phyloP scores from a whole-genome alignment of 2,329 filamentous ascomycete species.

The Nothophoma quercina region DNA sequence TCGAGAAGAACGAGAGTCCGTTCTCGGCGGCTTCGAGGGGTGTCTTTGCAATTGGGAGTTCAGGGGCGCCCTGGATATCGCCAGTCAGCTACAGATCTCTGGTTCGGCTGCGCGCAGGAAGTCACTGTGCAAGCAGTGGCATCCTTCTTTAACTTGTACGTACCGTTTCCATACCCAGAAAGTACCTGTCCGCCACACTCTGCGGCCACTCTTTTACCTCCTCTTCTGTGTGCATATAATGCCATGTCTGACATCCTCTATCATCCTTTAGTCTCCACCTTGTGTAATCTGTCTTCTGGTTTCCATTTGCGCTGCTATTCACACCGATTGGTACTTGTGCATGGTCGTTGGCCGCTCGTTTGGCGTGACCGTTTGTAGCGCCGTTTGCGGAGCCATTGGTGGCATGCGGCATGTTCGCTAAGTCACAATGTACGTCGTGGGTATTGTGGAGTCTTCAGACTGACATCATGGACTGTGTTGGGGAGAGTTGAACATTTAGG shows the following conservation, averaged over 20 bases:
- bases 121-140: not conserved
- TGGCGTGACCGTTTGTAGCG: constrained; percentile 11
- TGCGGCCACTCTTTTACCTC: constrained; percentile 82
- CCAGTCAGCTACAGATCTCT: not conserved
- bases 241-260: constrained; percentile 88
- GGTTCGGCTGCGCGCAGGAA: no score
- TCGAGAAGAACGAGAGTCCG: constrained; percentile 85
- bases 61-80: constrained; percentile 70
- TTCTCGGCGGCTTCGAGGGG: constrained; percentile 82
- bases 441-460: not conserved
- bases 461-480: constrained; percentile 9
- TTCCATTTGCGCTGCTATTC: constrained; percentile 18
- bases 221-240: constrained; percentile 79
- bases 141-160: constrained; percentile 1
- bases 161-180: constrained; percentile 81
- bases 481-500: constrained; percentile 7
- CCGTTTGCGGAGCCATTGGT: constrained; percentile 36
- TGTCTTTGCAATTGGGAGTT: constrained; percentile 72
- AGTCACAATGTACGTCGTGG: constrained; percentile 2
- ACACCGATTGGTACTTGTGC: constrained; percentile 23
- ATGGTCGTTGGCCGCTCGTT: constrained; percentile 21
- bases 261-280: constrained; percentile 88
- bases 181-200: constrained; percentile 87
- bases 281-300: constrained; percentile 73
- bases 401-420: constrained; percentile 25